phyloP scores from a whole-genome alignment of 2,329 filamentous ascomycete genomes.

The Colletotrichum sp. region DNA sequence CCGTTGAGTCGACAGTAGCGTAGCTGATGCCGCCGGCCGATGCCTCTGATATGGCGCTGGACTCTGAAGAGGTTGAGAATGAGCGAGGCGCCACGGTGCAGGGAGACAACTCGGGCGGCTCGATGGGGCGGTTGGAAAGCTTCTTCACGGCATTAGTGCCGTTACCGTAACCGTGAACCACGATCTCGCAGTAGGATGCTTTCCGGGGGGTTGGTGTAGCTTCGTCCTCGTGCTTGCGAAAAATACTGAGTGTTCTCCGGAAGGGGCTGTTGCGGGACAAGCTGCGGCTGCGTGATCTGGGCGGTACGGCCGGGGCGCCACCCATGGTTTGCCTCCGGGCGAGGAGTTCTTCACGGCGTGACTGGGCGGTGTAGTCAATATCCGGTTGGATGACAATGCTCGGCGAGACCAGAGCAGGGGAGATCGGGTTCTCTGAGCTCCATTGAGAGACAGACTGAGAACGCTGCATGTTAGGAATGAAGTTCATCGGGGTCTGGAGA shows the following conservation, averaged over 20 bases:
- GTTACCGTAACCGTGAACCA: constrained; percentile 60
- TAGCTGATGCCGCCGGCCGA: constrained; percentile 31
- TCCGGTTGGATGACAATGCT: constrained; percentile 55
- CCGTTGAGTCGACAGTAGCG: constrained; percentile 28
- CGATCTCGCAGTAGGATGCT: constrained; percentile 53
- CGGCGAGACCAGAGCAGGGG: not conserved
- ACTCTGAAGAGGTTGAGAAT: constrained; percentile 23
- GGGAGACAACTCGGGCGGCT: not conserved
- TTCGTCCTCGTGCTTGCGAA: constrained; percentile 24
- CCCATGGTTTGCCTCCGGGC: constrained; percentile 3
- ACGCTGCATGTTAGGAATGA: constrained; percentile 14
- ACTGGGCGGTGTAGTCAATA: constrained; percentile 58
- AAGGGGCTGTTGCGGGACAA: constrained; percentile 27
- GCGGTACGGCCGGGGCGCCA: constrained; percentile 17
- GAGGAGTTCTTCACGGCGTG: constrained; percentile 32
- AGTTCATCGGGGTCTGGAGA: constrained; percentile 31
- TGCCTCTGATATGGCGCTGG: constrained; percentile 23
- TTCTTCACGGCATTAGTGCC: constrained; percentile 47
- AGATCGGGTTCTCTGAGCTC: not conserved
- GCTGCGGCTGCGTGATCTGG: constrained; percentile 29
- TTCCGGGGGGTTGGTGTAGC: not conserved
- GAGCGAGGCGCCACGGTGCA: not conserved
- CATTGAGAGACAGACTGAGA: constrained; percentile 19
- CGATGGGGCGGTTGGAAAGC: not conserved
- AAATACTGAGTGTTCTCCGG: constrained; percentile 37